Evolutionary conservation across 805 yeast genomes (phyloP).

Genomic region (Sugiyamaella valdiviana): DNA sequence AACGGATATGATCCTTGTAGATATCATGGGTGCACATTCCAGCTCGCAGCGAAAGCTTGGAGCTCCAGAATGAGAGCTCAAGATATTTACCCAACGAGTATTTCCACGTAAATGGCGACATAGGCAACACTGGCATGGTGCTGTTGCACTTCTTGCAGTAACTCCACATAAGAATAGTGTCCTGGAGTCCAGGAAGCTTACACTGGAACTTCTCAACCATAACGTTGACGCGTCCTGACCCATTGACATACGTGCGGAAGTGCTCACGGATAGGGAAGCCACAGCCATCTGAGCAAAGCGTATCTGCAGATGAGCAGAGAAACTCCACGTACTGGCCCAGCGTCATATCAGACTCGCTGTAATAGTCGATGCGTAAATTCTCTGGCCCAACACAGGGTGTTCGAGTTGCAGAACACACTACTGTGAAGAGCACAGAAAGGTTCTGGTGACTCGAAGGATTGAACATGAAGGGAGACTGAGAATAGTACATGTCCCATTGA

Average conservation of each 20-base stretch:
- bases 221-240: slow-evolving; percentile 74
- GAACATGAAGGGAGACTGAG: slow-evolving; percentile 49
- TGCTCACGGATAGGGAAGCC: slow-evolving; percentile 66
- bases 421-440: slow-evolving; percentile 69
- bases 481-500: slow-evolving; percentile 63
- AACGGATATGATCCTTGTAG: slow-evolving; percentile 73
- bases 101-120: slow-evolving; percentile 85
- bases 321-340: slow-evolving; percentile 86
- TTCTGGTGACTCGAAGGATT: slow-evolving; percentile 74
- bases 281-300: slow-evolving; percentile 75
- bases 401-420: slow-evolving; percentile 75
- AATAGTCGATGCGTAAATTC: slow-evolving; percentile 74
- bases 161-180: slow-evolving; percentile 84
- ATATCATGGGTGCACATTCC: slow-evolving; percentile 76
- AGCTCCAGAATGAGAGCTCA: slow-evolving; percentile 77
- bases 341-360: slow-evolving; percentile 85
- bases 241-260: slow-evolving; percentile 82
- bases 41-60: slow-evolving; percentile 47
- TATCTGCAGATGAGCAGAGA: slow-evolving; percentile 58
- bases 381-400: slow-evolving; percentile 94
- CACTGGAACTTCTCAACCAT: slow-evolving; percentile 57
- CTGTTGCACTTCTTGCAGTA: slow-evolving; percentile 73
- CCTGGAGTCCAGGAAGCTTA: slow-evolving; percentile 52
- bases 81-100: slow-evolving; percentile 90
- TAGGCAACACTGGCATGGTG: slow-evolving; percentile 67